Base-by-base conservation (phyloP, 2,329 filamentous ascomycete genomes). In the Trichoderma harzianum region DNA sequence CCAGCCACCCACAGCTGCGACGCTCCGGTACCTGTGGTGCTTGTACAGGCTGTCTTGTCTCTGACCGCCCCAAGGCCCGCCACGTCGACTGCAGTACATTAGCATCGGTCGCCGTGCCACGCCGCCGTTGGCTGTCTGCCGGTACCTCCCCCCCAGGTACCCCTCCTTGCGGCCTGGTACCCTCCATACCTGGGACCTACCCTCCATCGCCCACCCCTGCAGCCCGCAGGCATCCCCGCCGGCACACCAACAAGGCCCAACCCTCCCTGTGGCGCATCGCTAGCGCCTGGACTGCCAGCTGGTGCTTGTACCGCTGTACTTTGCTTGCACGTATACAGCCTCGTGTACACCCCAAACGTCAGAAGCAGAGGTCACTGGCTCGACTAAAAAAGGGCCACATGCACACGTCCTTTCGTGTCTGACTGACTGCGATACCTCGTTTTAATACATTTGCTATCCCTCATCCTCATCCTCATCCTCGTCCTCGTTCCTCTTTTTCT, bases 291-390 rank as follows among this genome's bases (percentile, higher is more conserved):
- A 68, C 53, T 55, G 65, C 65, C 53, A 60, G 53, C 55, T 68
- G 55, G 61, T 64, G 36, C 24, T 28, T 64, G 61, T 43, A 58
- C 65, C 34, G 26, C 34, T 64, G 61, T 43, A 64, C 61, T 64
- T 39, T 47, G 16, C 61, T 3, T 28, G 61, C 36, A 64, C 61
- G 24, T 64, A 60, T 60, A 60, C 82, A 83, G 82, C 83, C 83
- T 83, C 83, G 81, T 82, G 80, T 76, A 78, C 66, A 69, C 64
- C 64, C 64, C 51, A 76, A 82, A 83, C 82, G 81, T 83, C 82
- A 83, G 74, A 53, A 76, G 57, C 65, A 72, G 74, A 63, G 76
- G 77, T 78, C 78, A 78, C 76, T 80, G 74, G 75, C 75, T 73
- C 69, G 57, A 18, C 39, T 70, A 62, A 74, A 73, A 75, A 73